Evolutionary conservation across 2,329 filamentous ascomycete genomes (phyloP).

Genomic region (Aspergillus sergii): DNA sequence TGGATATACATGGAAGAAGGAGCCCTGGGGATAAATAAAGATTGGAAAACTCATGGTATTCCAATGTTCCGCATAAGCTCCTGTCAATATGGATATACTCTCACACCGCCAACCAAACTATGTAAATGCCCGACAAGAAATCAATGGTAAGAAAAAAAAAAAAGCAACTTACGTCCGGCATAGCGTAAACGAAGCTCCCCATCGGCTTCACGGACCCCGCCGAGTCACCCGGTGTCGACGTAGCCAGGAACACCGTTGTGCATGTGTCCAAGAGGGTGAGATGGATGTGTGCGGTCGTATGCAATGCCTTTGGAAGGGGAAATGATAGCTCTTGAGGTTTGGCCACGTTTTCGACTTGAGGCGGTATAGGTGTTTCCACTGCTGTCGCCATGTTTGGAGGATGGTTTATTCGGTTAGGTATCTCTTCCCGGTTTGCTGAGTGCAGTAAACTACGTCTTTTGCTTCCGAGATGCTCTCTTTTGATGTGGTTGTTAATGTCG

Average conservation of each 20-base stretch:
- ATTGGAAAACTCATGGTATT: neutral
- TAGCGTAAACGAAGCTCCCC: conserved; percentile 90
- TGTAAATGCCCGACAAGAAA: neutral
- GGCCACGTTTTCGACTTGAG: conserved; percentile 24
- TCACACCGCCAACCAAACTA: neutral
- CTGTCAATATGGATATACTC: neutral
- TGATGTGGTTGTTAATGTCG: neutral
- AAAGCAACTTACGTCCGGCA: conserved; percentile 73
- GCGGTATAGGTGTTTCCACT: conserved; percentile 8
- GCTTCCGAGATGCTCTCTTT: neutral
- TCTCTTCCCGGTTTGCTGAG: neutral
- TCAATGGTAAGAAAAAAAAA: neutral
- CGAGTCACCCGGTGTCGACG: conserved; percentile 51
- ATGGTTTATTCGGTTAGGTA: neutral
- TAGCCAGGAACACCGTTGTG: conserved; percentile 60
- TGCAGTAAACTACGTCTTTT: neutral
- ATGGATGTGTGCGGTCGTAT: conserved; percentile 62
- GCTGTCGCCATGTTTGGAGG: conserved; percentile 16
- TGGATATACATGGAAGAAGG: neutral
- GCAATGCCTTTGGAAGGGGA: conserved; percentile 57
- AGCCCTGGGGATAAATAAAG: neutral
- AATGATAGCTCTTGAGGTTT: conserved; percentile 59
- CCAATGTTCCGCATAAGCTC: neutral
- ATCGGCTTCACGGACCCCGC: conserved; percentile 55
- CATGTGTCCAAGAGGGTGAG: conserved; percentile 57